Evolutionary conservation across 352 stramenopile genomes (phyloP), one percentile per base, ranked within the genome.

Genomic region (Globisporangium rhizosaccharum): DNA sequence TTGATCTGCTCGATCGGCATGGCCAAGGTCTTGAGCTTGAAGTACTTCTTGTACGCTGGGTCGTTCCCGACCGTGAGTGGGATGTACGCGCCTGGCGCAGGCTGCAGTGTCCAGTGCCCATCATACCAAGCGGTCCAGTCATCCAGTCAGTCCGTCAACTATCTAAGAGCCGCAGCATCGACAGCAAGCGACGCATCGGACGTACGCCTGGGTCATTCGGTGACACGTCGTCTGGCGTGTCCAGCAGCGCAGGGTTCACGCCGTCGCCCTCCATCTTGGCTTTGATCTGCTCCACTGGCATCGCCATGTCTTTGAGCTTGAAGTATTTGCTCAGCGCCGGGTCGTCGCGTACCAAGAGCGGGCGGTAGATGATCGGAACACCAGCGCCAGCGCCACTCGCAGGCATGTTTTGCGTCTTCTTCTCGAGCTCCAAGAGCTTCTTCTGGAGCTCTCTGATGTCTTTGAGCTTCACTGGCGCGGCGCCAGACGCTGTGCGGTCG

Each of bases 1-100:
- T 90, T 92, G 64, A 96, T 92, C 48, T 94, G 77, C 20, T 90
- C 78, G 15, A 87, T 48, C 0, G 84, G 71, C 85, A 96, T 92
- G 65, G 82, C 71, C 80, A 94, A 85, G 15, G 53, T 66, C 66
- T 91, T 92, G 33, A 96, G 70, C 69, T 94, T 90, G 63, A 94
- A 93, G 62, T 92, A 96, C 63, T 91, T 92, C 47, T 81, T 83
- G 54, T 90, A 89, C 33, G 66, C 83, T 12, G 82, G 76, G 56
- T 96, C 86, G 37, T 97, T 82, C 3, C 68, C 72, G 20, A 89
- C 78, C 5, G 80, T 85, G 68, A 93, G 70, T 3, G 76, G 74
- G 5, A 84, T 74, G 65, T 92, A 90, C 15, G 74, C 78, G 7
- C 78, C 72, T 52, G 86, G 80, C 15, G 81, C 65, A 45, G 85